phyloP scores from a whole-genome alignment of 2,329 filamentous ascomycete genomes.

The Penicillium crustosum region DNA sequence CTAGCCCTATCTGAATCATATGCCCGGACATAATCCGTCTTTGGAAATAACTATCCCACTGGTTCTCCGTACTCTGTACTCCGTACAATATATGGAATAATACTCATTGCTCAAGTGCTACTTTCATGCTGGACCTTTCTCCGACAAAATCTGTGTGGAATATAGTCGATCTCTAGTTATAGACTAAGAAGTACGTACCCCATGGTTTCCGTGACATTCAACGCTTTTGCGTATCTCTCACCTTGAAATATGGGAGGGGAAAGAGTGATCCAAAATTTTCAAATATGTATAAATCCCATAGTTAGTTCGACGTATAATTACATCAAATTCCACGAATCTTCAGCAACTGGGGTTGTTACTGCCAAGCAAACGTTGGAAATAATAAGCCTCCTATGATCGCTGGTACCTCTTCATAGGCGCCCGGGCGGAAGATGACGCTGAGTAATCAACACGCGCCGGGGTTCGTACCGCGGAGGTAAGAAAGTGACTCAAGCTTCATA shows the following conservation, averaged over 20 bases:
- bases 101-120: too few relatives aligned
- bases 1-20: background rate
- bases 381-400: background rate
- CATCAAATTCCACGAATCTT: background rate
- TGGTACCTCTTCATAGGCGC: background rate
- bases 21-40: too few relatives aligned
- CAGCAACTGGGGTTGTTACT: background rate
- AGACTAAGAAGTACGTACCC: background rate
- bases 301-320: too few relatives aligned
- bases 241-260: too few relatives aligned
- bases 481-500: constrained; percentile 16
- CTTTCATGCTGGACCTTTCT: too few relatives aligned
- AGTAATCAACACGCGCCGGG: background rate
- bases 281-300: too few relatives aligned
- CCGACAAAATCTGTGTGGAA: background rate
- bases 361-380: background rate
- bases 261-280: too few relatives aligned
- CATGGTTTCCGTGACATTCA: background rate
- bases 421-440: background rate
- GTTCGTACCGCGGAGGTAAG: background rate
- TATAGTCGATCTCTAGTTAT: background rate
- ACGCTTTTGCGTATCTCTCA: background rate
- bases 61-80: too few relatives aligned
- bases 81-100: too few relatives aligned
- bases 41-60: too few relatives aligned